Conservation (phyloP, 176 grass and related monocot genomes). For the Thalia dealbata region DNA sequence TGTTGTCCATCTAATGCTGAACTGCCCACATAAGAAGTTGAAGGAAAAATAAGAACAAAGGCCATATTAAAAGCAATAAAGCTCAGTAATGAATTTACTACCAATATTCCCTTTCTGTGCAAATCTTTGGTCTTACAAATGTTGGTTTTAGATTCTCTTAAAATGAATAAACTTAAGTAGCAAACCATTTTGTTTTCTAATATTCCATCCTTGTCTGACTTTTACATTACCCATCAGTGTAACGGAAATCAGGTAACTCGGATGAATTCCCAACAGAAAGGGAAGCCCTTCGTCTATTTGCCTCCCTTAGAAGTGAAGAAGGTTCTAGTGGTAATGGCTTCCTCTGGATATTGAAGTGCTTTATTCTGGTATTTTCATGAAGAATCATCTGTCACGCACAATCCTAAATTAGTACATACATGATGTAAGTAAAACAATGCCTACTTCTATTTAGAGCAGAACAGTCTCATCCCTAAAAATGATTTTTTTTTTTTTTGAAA, state of each 20-base stretch:
- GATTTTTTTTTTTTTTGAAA: too few relatives aligned
- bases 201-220: slow-evolving; percentile 2
- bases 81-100: not conserved
- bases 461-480: not conserved
- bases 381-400: slow-evolving; percentile 61
- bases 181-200: not conserved
- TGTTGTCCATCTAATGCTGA: slow-evolving; percentile 72
- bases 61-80: not conserved
- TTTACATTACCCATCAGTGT: slow-evolving; percentile 59
- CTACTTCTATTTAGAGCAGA: not conserved
- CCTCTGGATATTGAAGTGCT: slow-evolving; percentile 90
- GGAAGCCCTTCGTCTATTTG: slow-evolving; percentile 92
- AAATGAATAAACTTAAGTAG: not conserved
- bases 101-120: not conserved
- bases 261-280: slow-evolving; percentile 89
- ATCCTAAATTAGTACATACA: not conserved
- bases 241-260: slow-evolving; percentile 57
- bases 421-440: not conserved
- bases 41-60: slow-evolving; percentile 19
- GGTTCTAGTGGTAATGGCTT: slow-evolving; percentile 82
- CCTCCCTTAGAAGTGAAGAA: slow-evolving; percentile 85
- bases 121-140: too few relatives aligned
- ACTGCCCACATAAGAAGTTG: slow-evolving; percentile 46
- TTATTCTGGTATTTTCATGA: slow-evolving; percentile 77
- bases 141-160: not conserved